These are phyloP conservation scores for Ceriops zippeliana DNA, from an alignment of 345 rosid genomes.

Conservation along the genomic window DNA sequence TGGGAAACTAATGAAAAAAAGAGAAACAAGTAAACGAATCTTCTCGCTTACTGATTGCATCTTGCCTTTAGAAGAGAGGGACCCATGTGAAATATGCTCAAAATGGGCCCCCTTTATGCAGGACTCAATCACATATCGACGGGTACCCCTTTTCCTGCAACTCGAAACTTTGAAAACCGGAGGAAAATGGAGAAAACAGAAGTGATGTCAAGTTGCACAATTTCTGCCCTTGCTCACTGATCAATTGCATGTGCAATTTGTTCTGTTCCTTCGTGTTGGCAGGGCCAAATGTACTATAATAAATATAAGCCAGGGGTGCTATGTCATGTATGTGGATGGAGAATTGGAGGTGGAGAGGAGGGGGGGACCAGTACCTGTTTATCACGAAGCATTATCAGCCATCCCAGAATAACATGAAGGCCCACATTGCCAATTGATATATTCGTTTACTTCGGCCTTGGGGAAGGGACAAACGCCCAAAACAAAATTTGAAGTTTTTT, in stretches of 20 bases:
- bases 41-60: constrained; percentile 16
- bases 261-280: constrained; percentile 6
- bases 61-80: constrained; percentile 9
- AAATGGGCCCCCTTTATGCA: background rate
- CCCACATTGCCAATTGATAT: constrained; percentile 7
- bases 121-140: background rate
- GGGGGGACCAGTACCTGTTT: constrained; percentile 1
- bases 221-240: background rate
- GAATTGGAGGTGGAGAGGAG: background rate
- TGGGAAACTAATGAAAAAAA: background rate
- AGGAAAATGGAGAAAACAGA: background rate
- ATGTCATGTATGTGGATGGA: background rate
- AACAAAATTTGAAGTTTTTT: background rate
- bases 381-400: constrained; percentile 8
- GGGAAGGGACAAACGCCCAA: background rate
- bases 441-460: constrained; percentile 8
- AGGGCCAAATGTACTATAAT: background rate
- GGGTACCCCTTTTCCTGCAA: constrained; percentile 2
- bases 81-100: constrained; percentile 1
- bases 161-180: background rate
- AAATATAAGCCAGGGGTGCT: background rate
- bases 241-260: constrained; percentile 3
- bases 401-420: constrained; percentile 8
- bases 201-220: background rate
- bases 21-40: constrained; percentile 12